A percentile compares a stretch with the other conserved stretches of the same genome.
Conservation (phyloP, 2,329 filamentous ascomycete species). For the Fusarium avenaceum region DNA sequence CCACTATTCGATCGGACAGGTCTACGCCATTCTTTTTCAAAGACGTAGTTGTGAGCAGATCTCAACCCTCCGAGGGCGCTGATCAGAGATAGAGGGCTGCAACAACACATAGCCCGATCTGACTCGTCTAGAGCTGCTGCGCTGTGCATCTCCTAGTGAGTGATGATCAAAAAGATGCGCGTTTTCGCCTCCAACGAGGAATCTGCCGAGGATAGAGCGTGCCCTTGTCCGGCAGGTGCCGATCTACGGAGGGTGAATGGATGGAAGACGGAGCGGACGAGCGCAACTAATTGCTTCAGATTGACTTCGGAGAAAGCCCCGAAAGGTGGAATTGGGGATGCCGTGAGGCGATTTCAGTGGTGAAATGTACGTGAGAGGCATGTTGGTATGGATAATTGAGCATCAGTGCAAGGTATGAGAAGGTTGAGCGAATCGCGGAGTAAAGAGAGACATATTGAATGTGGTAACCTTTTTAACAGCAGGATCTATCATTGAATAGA, state of each 20-base stretch:
- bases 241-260: conserved; percentile 40
- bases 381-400: conserved; percentile 5
- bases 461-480: conserved; percentile 10
- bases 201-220: conserved; percentile 39
- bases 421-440: conserved; percentile 18
- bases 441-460: conserved; percentile 1
- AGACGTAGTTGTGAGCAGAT: conserved; percentile 36
- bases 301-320: conserved; percentile 31
- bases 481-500: conserved; percentile 7
- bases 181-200: conserved; percentile 33
- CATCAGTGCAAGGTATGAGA: neutral
- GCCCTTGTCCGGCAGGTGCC: conserved; percentile 34
- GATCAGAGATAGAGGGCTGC: conserved; percentile 40
- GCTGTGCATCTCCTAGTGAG: conserved; percentile 14
- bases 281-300: conserved; percentile 19
- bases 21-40: neutral
- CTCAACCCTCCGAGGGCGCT: conserved; percentile 33
- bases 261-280: conserved; percentile 22
- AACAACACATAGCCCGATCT: conserved; percentile 18
- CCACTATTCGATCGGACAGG: conserved; percentile 10
- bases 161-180: conserved; percentile 28
- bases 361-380: neutral
- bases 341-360: conserved; percentile 24
- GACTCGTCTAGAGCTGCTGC: conserved; percentile 12
- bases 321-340: conserved; percentile 21